Base-by-base conservation (phyloP, 2,329 filamentous ascomycete genomes). In the Neospermospora avenae region DNA sequence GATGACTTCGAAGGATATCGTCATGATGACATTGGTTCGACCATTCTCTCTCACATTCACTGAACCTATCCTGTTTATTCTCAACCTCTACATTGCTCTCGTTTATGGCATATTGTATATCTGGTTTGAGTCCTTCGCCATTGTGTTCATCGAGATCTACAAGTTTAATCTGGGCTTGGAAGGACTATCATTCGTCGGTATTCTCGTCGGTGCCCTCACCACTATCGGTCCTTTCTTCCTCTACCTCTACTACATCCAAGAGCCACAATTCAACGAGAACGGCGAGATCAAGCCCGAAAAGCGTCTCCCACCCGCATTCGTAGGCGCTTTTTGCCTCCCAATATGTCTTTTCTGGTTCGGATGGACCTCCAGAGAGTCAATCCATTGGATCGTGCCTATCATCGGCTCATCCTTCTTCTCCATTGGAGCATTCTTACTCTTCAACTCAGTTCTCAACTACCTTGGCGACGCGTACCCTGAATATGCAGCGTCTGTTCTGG, bases 121-220 rank as follows among this genome's bases (percentile, higher is more conserved):
- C 53, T 88, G 80, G 75, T 88, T 88, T 68, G 85, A 88, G 68
- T 81, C 81, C 14, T 88, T 88, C 72, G 57, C 61, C 7, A 76
- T 86, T 16, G 84, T 88, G 59, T 89, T 86, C 71, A 76, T 77
- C 2, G 77, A 77, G 28, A 75, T 81, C 66, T 88, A 89, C 71
- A 71, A 74, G 68, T 86, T 89, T 79, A 81, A 78, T 62, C 72
- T 82, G 2, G 83, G 84, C 24, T 68, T 83, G 60, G 74, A 82
- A 62, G 84, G 84, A 14, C 77, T 88, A 8, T 78, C 84, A 51
- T 88, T 88, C 75, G 72, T 85, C 46, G 82, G 80, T 63, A 79
- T 87, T 65, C 55, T 70, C 1, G 42, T 67, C n/a, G 75, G 84
- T 24, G 78, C 85, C 8, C 75, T 81, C 10, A 81, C 80, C 65